Percentiles rank a stretch among this genome's conserved stretches.
Conservation (phyloP, 805 yeast species). For the Pichia heedii region DNA sequence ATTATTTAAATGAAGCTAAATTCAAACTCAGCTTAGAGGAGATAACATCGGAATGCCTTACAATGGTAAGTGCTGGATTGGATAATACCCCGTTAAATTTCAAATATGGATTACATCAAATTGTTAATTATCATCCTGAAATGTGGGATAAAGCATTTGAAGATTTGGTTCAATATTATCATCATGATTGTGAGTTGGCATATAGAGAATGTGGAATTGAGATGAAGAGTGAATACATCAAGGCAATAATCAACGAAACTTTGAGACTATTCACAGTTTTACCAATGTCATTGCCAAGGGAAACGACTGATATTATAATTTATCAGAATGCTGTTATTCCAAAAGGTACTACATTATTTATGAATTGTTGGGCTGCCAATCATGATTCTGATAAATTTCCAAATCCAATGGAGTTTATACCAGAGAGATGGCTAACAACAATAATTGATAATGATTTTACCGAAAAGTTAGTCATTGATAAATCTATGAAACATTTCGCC, state of each 20-base stretch:
- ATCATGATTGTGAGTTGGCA: conserved; percentile 16
- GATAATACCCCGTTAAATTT: conserved; percentile 63
- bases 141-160: conserved; percentile 37
- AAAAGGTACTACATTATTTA: conserved; percentile 41
- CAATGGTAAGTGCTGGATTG: conserved; percentile 73
- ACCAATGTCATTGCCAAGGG: conserved; percentile 59
- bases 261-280: conserved; percentile 55
- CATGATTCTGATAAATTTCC: conserved; percentile 42
- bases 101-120: conserved; percentile 51
- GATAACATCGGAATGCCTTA: conserved; percentile 48
- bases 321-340: conserved; percentile 41
- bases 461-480: not conserved
- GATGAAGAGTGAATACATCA: conserved; percentile 38
- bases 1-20: conserved; percentile 15
- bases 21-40: conserved; percentile 8
- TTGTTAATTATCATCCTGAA: conserved; percentile 30
- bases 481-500: conserved; percentile 33
- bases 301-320: conserved; percentile 42
- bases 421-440: conserved; percentile 32
- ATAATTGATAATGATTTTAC: conserved; percentile 5
- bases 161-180: conserved; percentile 31
- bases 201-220: conserved; percentile 18
- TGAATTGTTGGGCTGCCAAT: conserved; percentile 67
- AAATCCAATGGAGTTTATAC: conserved; percentile 40
- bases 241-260: conserved; percentile 55